Evolutionary conservation across 2,329 filamentous ascomycete species (phyloP), one percentile per base, ranked within the genome.

Genomic region (Xylariaceae sp.): DNA sequence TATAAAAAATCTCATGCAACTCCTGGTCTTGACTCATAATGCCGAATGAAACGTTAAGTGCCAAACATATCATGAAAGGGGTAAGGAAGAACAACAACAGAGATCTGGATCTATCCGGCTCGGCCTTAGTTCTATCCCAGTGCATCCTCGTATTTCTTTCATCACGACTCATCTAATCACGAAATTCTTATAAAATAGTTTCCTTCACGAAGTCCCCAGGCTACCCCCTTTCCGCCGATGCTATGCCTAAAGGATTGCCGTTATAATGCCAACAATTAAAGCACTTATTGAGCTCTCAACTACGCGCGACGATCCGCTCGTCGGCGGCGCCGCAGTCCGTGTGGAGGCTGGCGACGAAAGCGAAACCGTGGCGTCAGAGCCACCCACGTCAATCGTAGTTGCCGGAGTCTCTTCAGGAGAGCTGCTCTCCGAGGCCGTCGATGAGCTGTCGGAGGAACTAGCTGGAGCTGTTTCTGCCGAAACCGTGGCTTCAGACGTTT

Each of bases 281-380:
- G 70, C 72, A 7, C 65, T 64, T 37, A 70, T 55, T 0, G 72
- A 73, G 31, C 68, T 68, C 4, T 64, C 64, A 6, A 64, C 59
- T 41, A 70, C 58, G 31, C 65, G 63, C 35, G 62, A 67, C 1
- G 69, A 71, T 6, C 63, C 67, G 57, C 61, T 67, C 29, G 64
- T 62, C 6, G 64, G 51, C 6, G 66, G 65, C 4, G 66, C 65
- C 26, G 68, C 64, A 11, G 64, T 64, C 39, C 60, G 47, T 8
- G 60, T 56, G 2, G 65, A 55, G 2, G 65, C 57, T n/a, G 54
- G 48, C 4, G 53, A 42, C 3, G 60, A 45, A n/a, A 54, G 34
- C 19, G 54, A 34, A n/a, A 63, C 37, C 9, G 60, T 53, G 12
- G 56, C 50, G 26, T 50, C 61, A 4, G 60, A 52, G 40, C 41